Conservation (phyloP, 2,329 filamentous ascomycete species). For the Colletotrichum tropicale region DNA sequence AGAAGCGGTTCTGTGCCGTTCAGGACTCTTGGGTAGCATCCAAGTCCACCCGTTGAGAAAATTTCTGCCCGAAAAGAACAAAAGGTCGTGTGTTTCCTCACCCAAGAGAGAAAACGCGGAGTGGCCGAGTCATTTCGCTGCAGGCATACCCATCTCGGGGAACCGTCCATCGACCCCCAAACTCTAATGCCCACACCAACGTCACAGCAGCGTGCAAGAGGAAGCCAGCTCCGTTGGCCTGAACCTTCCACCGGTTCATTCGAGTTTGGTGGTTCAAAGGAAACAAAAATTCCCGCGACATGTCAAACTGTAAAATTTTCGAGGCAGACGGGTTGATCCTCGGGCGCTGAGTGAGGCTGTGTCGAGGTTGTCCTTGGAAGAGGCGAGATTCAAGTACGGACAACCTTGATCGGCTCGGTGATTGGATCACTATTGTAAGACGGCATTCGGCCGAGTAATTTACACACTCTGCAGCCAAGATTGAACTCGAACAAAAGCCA, state of each 20-base stretch:
- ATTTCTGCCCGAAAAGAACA: neutral
- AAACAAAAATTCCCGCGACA: neutral
- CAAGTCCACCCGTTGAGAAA: neutral
- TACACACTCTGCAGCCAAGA: neutral
- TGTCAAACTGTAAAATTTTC: neutral
- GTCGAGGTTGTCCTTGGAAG: neutral
- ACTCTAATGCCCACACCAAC: neutral
- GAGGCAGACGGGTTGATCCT: neutral
- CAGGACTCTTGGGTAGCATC: neutral
- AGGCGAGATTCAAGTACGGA: neutral
- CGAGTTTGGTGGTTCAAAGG: neutral
- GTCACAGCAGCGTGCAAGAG: neutral
- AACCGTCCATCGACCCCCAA: neutral
- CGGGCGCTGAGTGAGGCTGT: neutral
- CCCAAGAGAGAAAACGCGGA: neutral
- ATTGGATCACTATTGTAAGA: neutral
- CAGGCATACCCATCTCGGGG: constrained; percentile 1
- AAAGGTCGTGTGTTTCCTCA: neutral
- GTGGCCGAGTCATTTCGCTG: neutral
- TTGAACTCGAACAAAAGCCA: neutral
- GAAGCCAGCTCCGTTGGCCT: neutral
- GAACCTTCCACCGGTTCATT: neutral
- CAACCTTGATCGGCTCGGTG: neutral
- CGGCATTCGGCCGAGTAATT: neutral
- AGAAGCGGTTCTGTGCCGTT: neutral